Base-by-base conservation (phyloP, 116 monocot species). In the Phalaenopsis hybrid region DNA sequence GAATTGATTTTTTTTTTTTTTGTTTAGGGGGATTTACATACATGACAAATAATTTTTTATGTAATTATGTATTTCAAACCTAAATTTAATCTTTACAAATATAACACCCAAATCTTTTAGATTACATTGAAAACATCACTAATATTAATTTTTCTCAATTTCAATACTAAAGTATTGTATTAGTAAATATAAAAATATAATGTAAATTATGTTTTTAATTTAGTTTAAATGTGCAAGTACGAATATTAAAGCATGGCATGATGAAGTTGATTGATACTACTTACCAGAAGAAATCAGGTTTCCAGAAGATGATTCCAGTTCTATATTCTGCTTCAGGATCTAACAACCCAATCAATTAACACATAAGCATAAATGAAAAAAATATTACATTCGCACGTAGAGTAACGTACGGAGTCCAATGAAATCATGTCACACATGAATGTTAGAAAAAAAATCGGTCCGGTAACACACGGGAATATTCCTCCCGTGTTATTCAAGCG, bases 261-360 rank as follows among this genome's bases (percentile, higher is more conserved):
- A 72, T 13, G 17, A 79, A 58, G 50, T 8, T 44, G 21, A 44
- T 31, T 72, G 46, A 78, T 70, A 16, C 49, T 63, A 31, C 80
- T 50, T 84, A 96, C 94, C 89, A 88, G 84, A 73, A 83, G 43
- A 83, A 61, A 23, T 72, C 79, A 44, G 68, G 84, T 82, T 80
- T 44, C 44, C 83, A 20, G 82, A 85, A 72, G 90, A 91, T 81
- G 82, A 79, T 73, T 94, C 91, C 67, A 93, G 84, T 76, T 89
- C 90, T 82, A 97, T 91, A 83, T 97, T 97, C 83, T 85, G 92
- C 77, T 63, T 88, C 78, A 97, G 73, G n/a, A 95, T 90, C 94
- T 96, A 81, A 48, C 55, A 41, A 46, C 5, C 20, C 5, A 75
- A 45, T 45, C 23, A 44, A 45, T 45, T 23, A 61, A 23, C 61